These are phyloP conservation scores for Pyricularia sp. DNA, from an alignment of 2,329 filamentous ascomycete species.

Conservation along the genomic window DNA sequence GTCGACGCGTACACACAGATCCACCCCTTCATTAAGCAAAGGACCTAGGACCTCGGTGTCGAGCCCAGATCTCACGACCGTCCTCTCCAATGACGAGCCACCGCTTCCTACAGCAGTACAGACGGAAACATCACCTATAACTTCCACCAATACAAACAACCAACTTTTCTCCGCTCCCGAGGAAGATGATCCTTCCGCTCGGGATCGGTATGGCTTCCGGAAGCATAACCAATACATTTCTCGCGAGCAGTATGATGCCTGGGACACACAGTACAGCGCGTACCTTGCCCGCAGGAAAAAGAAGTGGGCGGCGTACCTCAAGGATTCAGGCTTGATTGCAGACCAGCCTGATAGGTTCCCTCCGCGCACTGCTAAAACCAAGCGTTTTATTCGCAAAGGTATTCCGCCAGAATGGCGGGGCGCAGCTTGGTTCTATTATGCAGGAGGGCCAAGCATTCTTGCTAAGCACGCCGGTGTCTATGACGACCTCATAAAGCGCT, in stretches of 20 bases:
- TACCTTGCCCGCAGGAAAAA: slow-evolving; percentile 65
- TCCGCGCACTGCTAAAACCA: slow-evolving; percentile 70
- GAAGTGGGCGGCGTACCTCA: slow-evolving; percentile 76
- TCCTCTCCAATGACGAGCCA: neutral
- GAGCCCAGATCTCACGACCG: slow-evolving; percentile 1
- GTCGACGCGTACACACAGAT: neutral
- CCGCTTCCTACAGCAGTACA: neutral
- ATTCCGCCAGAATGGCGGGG: slow-evolving; percentile 91
- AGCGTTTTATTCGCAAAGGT: slow-evolving; percentile 84
- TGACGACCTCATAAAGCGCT: slow-evolving; percentile 53
- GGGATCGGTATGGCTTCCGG: slow-evolving; percentile 87
- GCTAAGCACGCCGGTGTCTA: slow-evolving; percentile 72
- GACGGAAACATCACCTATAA: neutral
- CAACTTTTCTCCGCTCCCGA: slow-evolving; percentile 20
- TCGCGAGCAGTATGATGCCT: slow-evolving; percentile 68
- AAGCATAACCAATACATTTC: slow-evolving; percentile 76
- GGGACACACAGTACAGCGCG: slow-evolving; percentile 66
- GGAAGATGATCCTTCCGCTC: slow-evolving; percentile 38
- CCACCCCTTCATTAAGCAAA: neutral
- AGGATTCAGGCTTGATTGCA: slow-evolving; percentile 65
- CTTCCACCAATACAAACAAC: neutral
- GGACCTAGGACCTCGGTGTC: neutral
- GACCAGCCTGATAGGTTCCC: slow-evolving; percentile 70
- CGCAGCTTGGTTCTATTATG: slow-evolving; percentile 96
- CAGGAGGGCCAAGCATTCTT: slow-evolving; percentile 72